Conservation (phyloP, 1,284 basidiomycete genomes). For the Taiwanofungus camphoratus region DNA sequence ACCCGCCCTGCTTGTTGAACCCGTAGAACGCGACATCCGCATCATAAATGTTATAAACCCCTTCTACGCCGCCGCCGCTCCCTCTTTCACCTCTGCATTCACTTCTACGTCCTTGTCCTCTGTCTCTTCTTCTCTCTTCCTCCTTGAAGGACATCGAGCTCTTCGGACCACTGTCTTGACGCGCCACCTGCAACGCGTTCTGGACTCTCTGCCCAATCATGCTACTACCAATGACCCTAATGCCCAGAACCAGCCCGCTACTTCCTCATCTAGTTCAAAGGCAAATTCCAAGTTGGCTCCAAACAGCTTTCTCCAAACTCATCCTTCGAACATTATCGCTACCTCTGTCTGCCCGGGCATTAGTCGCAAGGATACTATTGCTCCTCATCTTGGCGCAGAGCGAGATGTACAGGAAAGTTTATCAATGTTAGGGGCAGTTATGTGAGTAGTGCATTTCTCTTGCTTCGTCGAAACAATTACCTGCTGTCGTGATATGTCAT, state of each 20-base stretch:
- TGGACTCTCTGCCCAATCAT: slow-evolving; percentile 65
- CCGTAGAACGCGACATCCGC: slow-evolving; percentile 78
- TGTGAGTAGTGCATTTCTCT: slow-evolving; percentile 31
- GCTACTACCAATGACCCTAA: slow-evolving; percentile 52
- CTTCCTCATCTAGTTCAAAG: slow-evolving; percentile 4
- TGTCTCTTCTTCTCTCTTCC: slow-evolving; percentile 35
- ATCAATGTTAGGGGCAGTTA: slow-evolving; percentile 37
- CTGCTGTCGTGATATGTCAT: too few species aligned
- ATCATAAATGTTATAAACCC: slow-evolving; percentile 79
- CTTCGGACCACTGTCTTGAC: slow-evolving; percentile 59
- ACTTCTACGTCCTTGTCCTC: slow-evolving; percentile 18
- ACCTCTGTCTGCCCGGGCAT: slow-evolving; percentile 71
- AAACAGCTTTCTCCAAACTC: slow-evolving; percentile 12
- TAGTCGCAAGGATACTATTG: slow-evolving; percentile 59
- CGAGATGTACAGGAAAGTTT: slow-evolving; percentile 22
- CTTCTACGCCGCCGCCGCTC: slow-evolving; percentile 72
- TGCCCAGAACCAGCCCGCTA: slow-evolving; percentile 34
- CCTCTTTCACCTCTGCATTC: slow-evolving; percentile 34
- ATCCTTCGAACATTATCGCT: slow-evolving; percentile 67
- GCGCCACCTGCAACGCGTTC: slow-evolving; percentile 70
- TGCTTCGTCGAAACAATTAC: not conserved
- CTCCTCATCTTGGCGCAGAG: slow-evolving; percentile 48
- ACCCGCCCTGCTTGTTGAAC: slow-evolving; percentile 72
- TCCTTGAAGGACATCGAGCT: slow-evolving; percentile 59
- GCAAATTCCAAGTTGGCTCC: slow-evolving; percentile 11